Conservation (phyloP, 345 rosid species). For the Eucalyptus marginata region DNA sequence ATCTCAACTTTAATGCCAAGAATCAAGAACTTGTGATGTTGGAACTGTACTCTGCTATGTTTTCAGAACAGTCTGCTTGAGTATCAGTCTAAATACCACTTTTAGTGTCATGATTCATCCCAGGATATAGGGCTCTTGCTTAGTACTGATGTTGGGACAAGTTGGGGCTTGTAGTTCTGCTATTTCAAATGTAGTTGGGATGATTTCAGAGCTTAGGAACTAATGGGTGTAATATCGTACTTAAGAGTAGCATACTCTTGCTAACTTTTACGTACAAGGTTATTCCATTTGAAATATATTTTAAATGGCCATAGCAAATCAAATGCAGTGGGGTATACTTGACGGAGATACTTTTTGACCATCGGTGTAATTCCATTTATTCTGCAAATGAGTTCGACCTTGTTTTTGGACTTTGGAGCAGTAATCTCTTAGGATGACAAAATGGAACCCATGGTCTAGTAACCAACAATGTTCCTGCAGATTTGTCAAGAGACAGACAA, state of each 20-base stretch:
- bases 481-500: not conserved
- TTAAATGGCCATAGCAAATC: not conserved
- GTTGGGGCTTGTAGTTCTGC: not conserved
- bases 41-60: not conserved
- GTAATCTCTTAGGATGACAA: not conserved
- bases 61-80: not conserved
- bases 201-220: not conserved
- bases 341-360: not conserved
- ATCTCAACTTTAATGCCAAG: not conserved
- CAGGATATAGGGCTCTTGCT: not conserved
- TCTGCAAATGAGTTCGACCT: not conserved
- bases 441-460: not conserved
- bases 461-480: not conserved
- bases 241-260: not conserved
- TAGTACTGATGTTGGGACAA: not conserved
- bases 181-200: not conserved
- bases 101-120: not conserved
- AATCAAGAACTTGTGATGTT: not conserved
- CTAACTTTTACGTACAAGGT: not conserved
- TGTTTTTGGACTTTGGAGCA: not conserved
- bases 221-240: not conserved
- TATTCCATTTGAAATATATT: not conserved
- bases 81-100: not conserved
- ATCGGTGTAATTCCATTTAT: not conserved
- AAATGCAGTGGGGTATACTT: not conserved